A percentile compares a stretch with the other conserved stretches of the same genome.
These are phyloP conservation scores for Gracilariopsis chorda DNA, from an alignment of 23 red algal genomes.

Conservation along the genomic window DNA sequence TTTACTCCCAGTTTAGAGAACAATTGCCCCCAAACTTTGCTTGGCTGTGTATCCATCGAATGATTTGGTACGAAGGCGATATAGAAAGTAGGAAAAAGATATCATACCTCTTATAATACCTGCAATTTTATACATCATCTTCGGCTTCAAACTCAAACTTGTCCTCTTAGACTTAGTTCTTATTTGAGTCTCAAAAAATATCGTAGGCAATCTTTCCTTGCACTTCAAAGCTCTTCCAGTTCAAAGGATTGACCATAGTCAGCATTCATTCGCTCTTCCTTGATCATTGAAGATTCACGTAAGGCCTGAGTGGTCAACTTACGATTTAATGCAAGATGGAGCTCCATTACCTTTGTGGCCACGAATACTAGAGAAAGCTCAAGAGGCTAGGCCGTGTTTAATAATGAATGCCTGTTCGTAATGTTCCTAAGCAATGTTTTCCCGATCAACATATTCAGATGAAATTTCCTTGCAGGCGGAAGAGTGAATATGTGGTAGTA, in stretches of 20 bases:
- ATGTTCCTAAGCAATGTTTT: conserved; percentile 26
- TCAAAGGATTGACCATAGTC: conserved; percentile 17
- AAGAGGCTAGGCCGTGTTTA: conserved; percentile 43
- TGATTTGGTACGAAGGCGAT: neutral
- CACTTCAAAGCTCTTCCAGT: conserved; percentile 31
- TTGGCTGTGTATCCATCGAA: conserved; percentile 71
- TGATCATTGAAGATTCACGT: conserved; percentile 10
- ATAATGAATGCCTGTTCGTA: conserved; percentile 2
- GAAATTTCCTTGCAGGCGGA: conserved; percentile 11
- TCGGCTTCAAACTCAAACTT: conserved; percentile 73
- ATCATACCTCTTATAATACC: conserved; percentile 69
- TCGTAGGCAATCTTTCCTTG: conserved; percentile 37
- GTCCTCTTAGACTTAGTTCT: conserved; percentile 44
- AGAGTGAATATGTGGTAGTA: conserved; percentile 39
- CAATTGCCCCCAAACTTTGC: conserved; percentile 84
- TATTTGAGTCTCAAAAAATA: conserved; percentile 52
- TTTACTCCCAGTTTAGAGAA: conserved; percentile 70
- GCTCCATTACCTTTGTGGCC: conserved; percentile 48
- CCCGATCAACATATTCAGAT: conserved; percentile 30
- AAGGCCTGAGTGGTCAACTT: conserved; percentile 1
- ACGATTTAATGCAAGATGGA: conserved; percentile 25
- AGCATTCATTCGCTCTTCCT: conserved; percentile 6
- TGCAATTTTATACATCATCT: conserved; percentile 20
- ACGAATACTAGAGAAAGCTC: conserved; percentile 42
- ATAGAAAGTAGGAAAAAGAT: conserved; percentile 58